Evolutionary conservation across 2,329 filamentous ascomycete species (phyloP).

Genomic region (Saccharata proteae): DNA sequence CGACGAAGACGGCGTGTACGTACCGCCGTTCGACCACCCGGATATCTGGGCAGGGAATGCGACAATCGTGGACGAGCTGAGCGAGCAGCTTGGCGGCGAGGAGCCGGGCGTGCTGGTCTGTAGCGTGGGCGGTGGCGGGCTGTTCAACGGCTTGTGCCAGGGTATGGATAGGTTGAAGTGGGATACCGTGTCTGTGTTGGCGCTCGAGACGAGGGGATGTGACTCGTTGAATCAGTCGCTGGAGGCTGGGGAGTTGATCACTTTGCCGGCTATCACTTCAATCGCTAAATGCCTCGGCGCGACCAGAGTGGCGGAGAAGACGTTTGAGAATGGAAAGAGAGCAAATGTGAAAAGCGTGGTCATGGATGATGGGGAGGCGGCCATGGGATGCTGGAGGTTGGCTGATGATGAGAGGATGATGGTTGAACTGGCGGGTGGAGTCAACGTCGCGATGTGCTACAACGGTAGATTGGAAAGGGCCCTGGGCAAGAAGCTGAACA

Average conservation of each 20-base stretch:
- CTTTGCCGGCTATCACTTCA: conserved; percentile 59
- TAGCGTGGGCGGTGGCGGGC: conserved; percentile 67
- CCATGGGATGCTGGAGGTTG: conserved; percentile 61
- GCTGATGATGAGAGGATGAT: conserved; percentile 71
- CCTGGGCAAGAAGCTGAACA: conserved; percentile 82
- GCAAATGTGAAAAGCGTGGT: conserved; percentile 48
- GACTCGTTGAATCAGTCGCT: conserved; percentile 57
- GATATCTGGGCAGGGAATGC: conserved; percentile 56
- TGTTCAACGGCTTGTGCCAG: conserved; percentile 64
- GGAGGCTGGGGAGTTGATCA: conserved; percentile 41
- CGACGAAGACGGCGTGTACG: conserved; percentile 42
- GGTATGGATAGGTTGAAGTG: conserved; percentile 35
- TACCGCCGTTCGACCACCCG: conserved; percentile 58
- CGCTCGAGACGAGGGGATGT: conserved; percentile 64
- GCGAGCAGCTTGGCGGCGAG: conserved; percentile 28
- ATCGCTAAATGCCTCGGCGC: conserved; percentile 65
- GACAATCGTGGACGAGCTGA: conserved; percentile 44
- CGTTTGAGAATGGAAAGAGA: conserved; percentile 51
- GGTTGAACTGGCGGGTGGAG: conserved; percentile 77
- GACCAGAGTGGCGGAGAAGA: conserved; percentile 53
- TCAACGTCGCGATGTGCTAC: conserved; percentile 49
- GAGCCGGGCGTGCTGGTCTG: conserved; percentile 61
- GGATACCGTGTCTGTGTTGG: conserved; percentile 42
- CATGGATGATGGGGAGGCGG: conserved; percentile 65
- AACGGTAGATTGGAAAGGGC: conserved; percentile 52